These are phyloP conservation scores for Naganishia cerealis DNA, from an alignment of 1,284 basidiomycete genomes.

Conservation along the genomic window DNA sequence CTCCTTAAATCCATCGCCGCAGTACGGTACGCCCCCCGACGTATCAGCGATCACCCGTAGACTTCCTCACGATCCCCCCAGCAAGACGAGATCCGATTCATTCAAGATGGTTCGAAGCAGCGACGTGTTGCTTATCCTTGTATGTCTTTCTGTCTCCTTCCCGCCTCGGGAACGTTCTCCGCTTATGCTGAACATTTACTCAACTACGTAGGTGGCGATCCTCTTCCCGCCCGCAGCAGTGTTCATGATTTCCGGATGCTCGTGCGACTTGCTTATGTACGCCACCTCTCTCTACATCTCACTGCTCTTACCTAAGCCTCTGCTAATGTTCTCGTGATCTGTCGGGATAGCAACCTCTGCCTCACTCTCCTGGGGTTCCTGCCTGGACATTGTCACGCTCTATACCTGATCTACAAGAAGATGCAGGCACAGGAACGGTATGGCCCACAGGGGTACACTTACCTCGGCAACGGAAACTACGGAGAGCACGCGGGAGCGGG, in stretches of 20 bases:
- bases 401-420: slow-evolving; percentile 68
- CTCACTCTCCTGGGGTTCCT: slow-evolving; percentile 38
- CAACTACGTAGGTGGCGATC: slow-evolving; percentile 65
- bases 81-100: too few species aligned
- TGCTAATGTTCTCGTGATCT: slow-evolving; percentile 39
- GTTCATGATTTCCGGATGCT: slow-evolving; percentile 71
- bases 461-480: slow-evolving; percentile 53
- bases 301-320: slow-evolving; percentile 55
- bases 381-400: slow-evolving; percentile 56
- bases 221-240: slow-evolving; percentile 62
- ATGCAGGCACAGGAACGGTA: slow-evolving; percentile 76
- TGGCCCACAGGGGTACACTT: slow-evolving; percentile 64
- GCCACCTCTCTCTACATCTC: not conserved
- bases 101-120: slow-evolving; percentile 47
- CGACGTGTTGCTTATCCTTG: slow-evolving; percentile 52
- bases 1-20: too few species aligned
- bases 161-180: not conserved
- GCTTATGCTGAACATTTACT: not conserved
- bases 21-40: too few species aligned
- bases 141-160: slow-evolving; percentile 25
- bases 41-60: too few species aligned
- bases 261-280: slow-evolving; percentile 70
- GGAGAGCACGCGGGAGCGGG: slow-evolving; percentile 30
- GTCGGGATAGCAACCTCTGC: slow-evolving; percentile 32
- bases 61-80: too few species aligned